Evolutionary conservation across 345 rosid species (phyloP).

Genomic region (Clausena lansium): DNA sequence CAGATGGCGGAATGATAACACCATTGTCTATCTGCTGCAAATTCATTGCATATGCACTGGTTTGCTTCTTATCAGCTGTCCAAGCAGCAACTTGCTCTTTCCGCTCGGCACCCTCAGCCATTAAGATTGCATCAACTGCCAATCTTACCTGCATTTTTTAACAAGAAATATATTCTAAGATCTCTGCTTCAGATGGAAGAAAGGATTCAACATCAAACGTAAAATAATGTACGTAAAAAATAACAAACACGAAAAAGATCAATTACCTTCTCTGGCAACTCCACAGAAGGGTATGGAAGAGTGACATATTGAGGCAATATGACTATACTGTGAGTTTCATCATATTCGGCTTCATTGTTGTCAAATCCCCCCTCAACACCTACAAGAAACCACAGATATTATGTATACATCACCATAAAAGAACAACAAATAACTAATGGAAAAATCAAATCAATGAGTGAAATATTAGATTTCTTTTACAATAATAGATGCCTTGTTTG

Average conservation of each 20-base stretch:
- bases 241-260: not conserved
- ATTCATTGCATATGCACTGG: constrained; percentile 70
- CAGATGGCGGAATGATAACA: constrained; percentile 76
- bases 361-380: constrained; percentile 97
- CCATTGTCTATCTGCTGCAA: constrained; percentile 79
- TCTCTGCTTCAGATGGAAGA: not conserved
- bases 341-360: constrained; percentile 78
- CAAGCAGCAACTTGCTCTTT: constrained; percentile 91
- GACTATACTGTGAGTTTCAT: constrained; percentile 64
- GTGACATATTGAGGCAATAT: constrained; percentile 72
- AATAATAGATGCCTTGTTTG: not conserved
- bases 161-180: not conserved
- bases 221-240: not conserved
- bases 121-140: constrained; percentile 80
- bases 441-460: not conserved
- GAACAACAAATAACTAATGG: constrained; percentile 5
- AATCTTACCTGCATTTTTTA: constrained; percentile 63
- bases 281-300: constrained; percentile 85
- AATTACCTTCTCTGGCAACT: constrained; percentile 94
- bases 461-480: not conserved
- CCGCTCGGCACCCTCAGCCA: constrained; percentile 85
- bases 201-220: not conserved
- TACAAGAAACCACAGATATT: constrained; percentile 25
- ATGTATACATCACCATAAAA: not conserved
- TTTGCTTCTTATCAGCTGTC: constrained; percentile 87